phyloP scores from a whole-genome alignment of 129 eudicot genomes.

The Escallonia herrerae region DNA sequence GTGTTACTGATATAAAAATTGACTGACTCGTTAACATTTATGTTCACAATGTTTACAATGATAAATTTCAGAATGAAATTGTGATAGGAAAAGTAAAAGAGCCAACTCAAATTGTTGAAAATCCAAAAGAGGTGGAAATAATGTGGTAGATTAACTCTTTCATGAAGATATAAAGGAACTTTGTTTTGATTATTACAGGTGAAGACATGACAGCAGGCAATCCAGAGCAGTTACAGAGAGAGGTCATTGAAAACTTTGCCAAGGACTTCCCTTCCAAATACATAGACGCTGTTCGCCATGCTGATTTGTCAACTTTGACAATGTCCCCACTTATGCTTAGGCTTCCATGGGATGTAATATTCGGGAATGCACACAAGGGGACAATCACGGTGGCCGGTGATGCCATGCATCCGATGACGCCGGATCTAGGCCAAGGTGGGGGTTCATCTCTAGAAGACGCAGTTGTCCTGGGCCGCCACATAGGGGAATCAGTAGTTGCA shows the following conservation, averaged over 20 bases:
- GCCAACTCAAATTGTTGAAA: too few relatives aligned
- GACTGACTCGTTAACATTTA: too few relatives aligned
- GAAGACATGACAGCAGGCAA: background rate
- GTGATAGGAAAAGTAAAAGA: too few relatives aligned
- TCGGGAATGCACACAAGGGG: conserved; percentile 18
- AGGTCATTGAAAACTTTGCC: background rate
- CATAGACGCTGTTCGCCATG: background rate
- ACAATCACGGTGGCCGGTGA: conserved; percentile 25
- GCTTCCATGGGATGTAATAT: conserved; percentile 22
- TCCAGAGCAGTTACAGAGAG: conserved; percentile 2
- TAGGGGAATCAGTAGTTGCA: conserved; percentile 5
- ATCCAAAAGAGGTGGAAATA: too few relatives aligned
- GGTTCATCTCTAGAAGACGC: conserved; percentile 24
- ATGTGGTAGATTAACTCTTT: too few relatives aligned
- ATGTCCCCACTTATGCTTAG: conserved; percentile 10
- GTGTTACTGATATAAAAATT: too few relatives aligned
- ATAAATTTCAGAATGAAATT: too few relatives aligned
- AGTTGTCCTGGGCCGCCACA: conserved; percentile 16
- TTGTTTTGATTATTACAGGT: background rate
- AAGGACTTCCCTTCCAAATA: conserved; percentile 1
- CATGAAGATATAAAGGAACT: too few relatives aligned
- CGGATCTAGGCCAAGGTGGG: conserved; percentile 34
- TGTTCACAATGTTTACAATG: too few relatives aligned
- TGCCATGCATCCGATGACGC: conserved; percentile 40
- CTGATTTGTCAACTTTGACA: conserved; percentile 5